Evolutionary conservation across 345 rosid genomes (phyloP).

Genomic region (Eutrema japonicum): DNA sequence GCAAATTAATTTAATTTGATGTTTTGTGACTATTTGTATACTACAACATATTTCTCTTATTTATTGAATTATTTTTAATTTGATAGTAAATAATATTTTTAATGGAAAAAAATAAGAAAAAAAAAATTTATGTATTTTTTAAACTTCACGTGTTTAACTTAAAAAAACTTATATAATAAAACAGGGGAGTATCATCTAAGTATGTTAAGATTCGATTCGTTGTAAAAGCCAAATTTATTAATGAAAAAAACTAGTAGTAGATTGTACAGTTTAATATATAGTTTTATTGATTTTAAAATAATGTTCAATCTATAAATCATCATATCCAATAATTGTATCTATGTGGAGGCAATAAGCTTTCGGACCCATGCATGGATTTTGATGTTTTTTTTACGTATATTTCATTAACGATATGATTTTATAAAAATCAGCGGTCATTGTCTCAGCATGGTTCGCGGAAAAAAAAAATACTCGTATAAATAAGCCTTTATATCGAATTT

Average conservation of each 20-base stretch:
- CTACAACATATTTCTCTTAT: no score
- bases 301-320: neutral
- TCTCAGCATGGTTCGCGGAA: constrained; percentile 41
- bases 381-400: constrained; percentile 30
- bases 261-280: neutral
- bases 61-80: no score
- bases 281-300: neutral
- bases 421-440: constrained; percentile 32
- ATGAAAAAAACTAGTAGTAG: neutral
- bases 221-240: neutral
- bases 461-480: constrained; percentile 36
- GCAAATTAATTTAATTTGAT: no score
- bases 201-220: constrained; percentile 1
- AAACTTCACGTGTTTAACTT: no score
- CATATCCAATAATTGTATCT: constrained; percentile 15
- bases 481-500: constrained; percentile 34
- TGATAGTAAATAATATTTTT: no score
- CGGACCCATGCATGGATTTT: constrained; percentile 29
- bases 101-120: no score
- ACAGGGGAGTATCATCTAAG: neutral
- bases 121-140: no score
- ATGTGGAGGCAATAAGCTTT: constrained; percentile 24
- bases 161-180: no score
- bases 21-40: no score
- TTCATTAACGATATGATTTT: constrained; percentile 33